Evolutionary conservation across 2,329 filamentous ascomycete genomes (phyloP), one percentile per base, ranked within the genome.

Genomic region (Fonsecaea pedrosoi): DNA sequence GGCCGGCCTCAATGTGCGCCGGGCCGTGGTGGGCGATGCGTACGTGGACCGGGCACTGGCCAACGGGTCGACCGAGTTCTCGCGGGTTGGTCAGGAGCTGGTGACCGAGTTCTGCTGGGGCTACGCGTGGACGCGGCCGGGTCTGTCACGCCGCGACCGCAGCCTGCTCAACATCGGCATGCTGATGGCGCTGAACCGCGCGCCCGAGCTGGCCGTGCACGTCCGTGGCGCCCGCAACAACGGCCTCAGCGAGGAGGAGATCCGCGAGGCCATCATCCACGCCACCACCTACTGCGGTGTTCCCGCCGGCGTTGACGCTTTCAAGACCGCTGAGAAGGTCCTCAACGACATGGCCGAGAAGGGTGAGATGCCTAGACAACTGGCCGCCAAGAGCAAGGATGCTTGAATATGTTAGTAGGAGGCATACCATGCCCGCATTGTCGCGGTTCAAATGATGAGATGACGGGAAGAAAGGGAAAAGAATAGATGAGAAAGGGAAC

Each of bases 101-200:
- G 66, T 89, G 2, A 89, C 87, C 0, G 87, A 89, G 76, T 86
- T 82, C 75, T 86, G 85, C 78, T 90, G 87, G 88, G 87, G 70
- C 4, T 71, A 70, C 30, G 83, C 85, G 32, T 90, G 88, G 87
- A 85, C 85, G 3, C 83, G 88, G 7, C 87, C 87, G 0, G 88
- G 87, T 0, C 82, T 90, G 8, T 83, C 84, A 40, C 82, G 84
- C 67, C 87, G 89, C 74, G 84, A 87, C 71, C 83, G 88, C 56
- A 86, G 82, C 57, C 80, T 90, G 60, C 78, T 90, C 62, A 89
- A 89, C 75, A 85, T 90, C 58, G 87, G 84, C 60, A 89, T 90
- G 84, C 78, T 90, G 61, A 86, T 85, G 75, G 86, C 86, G 3
- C 80, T 89, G 69, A 89, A 89, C 72, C 81, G 86, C 3, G 80